Evolutionary conservation across 2,329 filamentous ascomycete species (phyloP).

Genomic region (Lachnellula suecica): DNA sequence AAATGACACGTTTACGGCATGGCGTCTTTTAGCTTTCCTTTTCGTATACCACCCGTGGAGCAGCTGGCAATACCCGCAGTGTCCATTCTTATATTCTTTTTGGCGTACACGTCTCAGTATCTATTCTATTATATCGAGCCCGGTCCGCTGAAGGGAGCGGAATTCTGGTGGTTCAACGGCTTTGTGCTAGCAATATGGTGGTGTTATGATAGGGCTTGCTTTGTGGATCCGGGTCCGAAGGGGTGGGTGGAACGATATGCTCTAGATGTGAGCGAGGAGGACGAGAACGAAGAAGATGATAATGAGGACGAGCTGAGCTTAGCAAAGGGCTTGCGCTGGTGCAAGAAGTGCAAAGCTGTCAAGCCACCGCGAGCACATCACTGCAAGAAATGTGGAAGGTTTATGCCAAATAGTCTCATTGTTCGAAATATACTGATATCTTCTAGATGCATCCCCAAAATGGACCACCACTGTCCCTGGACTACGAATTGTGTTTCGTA

Average conservation of each 20-base stretch:
- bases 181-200: slow-evolving; percentile 64
- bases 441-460: slow-evolving; percentile 67
- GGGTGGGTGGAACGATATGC: slow-evolving; percentile 25
- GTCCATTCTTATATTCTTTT: slow-evolving; percentile 63
- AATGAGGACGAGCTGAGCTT: slow-evolving; percentile 23
- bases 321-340: slow-evolving; percentile 54
- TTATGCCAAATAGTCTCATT: slow-evolving; percentile 8
- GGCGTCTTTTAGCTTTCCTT: slow-evolving; percentile 5
- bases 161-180: slow-evolving; percentile 65
- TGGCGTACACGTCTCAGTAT: slow-evolving; percentile 71
- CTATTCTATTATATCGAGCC: slow-evolving; percentile 64
- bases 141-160: slow-evolving; percentile 54
- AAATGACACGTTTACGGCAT: background rate
- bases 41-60: slow-evolving; percentile 18
- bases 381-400: slow-evolving; percentile 72
- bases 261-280: slow-evolving; percentile 3
- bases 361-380: slow-evolving; percentile 81
- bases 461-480: slow-evolving; percentile 90
- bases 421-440: slow-evolving; percentile 4
- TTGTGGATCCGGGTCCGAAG: slow-evolving; percentile 57
- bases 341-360: slow-evolving; percentile 69
- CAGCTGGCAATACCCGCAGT: slow-evolving; percentile 68
- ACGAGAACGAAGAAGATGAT: slow-evolving; percentile 15
- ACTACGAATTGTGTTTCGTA: slow-evolving; percentile 81
- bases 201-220: slow-evolving; percentile 64